Conservation (phyloP, 2,329 filamentous ascomycete species). For the Escovopsis sp. region DNA sequence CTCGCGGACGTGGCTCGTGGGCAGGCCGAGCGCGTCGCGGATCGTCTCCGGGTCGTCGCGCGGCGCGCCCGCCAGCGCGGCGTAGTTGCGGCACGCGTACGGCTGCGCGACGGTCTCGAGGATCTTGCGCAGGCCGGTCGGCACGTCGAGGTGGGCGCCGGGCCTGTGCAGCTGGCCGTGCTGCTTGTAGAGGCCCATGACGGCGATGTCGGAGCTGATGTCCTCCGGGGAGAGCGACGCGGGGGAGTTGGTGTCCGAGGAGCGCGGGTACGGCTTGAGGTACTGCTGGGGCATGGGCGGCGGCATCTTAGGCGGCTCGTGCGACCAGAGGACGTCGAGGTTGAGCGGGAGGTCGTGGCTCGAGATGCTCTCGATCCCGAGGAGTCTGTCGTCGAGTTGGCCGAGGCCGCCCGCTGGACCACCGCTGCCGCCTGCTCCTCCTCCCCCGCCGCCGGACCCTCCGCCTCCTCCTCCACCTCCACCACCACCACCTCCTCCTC, state of each 20-base stretch:
- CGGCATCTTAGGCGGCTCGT: constrained; percentile 42
- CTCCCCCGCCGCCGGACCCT: too few species aligned
- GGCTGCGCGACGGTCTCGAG: constrained; percentile 39
- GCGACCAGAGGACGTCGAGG: constrained; percentile 37
- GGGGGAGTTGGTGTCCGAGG: constrained; percentile 40
- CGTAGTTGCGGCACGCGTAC: constrained; percentile 30
- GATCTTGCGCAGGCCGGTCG: constrained; percentile 36
- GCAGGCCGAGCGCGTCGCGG: constrained; percentile 33
- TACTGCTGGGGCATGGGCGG: constrained; percentile 41
- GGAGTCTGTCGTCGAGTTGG: constrained; percentile 40
- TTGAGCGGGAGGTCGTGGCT: constrained; percentile 45
- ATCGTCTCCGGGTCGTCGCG: constrained; percentile 34
- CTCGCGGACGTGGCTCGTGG: constrained; percentile 27
- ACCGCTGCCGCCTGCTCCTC: too few species aligned
- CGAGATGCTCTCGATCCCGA: constrained; percentile 44
- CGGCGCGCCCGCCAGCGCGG: constrained; percentile 30
- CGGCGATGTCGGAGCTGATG: constrained; percentile 36
- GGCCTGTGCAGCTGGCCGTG: constrained; percentile 38
- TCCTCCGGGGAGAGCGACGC: constrained; percentile 35
- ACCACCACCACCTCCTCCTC: too few species aligned
- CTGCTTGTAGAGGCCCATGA: constrained; percentile 42
- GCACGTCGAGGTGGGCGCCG: constrained; percentile 39
- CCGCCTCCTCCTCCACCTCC: too few species aligned
- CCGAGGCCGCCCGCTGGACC: constrained; percentile 36
- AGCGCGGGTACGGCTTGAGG: constrained; percentile 39